A percentile compares a stretch with the other conserved stretches of the same genome.
phyloP scores from a whole-genome alignment of 805 yeast genomes.

The Ogataea wickerhamii region DNA sequence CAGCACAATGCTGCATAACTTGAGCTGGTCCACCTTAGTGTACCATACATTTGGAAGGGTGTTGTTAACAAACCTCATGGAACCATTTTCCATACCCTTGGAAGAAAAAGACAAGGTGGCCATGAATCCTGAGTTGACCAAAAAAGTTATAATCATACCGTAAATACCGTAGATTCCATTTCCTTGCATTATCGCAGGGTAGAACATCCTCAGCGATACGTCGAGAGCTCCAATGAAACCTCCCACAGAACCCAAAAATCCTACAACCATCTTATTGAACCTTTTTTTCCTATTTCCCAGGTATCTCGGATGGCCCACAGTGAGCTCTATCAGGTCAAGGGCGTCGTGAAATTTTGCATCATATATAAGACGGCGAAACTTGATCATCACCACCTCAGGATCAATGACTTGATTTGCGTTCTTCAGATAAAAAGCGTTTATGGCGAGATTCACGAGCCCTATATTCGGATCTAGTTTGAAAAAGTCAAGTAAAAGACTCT shows the following conservation, averaged over 20 bases:
- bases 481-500: slow-evolving; percentile 18
- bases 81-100: slow-evolving; percentile 47
- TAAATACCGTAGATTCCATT: slow-evolving; percentile 42
- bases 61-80: slow-evolving; percentile 62
- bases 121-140: slow-evolving; percentile 45
- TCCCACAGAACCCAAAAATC: slow-evolving; percentile 40
- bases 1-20: slow-evolving; percentile 59
- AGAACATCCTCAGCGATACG: slow-evolving; percentile 39
- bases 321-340: slow-evolving; percentile 52
- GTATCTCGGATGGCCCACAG: slow-evolving; percentile 57
- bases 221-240: slow-evolving; percentile 46
- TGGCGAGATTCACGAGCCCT: slow-evolving; percentile 22
- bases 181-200: slow-evolving; percentile 28
- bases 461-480: slow-evolving; percentile 25
- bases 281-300: slow-evolving; percentile 29
- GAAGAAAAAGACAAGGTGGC: slow-evolving; percentile 41
- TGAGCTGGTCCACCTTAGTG: slow-evolving; percentile 62
- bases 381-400: slow-evolving; percentile 49
- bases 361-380: slow-evolving; percentile 57
- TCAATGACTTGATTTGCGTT: slow-evolving; percentile 28
- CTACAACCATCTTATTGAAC: slow-evolving; percentile 32
- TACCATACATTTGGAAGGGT: slow-evolving; percentile 63
- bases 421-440: slow-evolving; percentile 26
- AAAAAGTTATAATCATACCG: slow-evolving; percentile 46
- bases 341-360: slow-evolving; percentile 57